phyloP scores from a whole-genome alignment of 371 early-diverging fungal genomes.

The Syncephalis plumigaleata region DNA sequence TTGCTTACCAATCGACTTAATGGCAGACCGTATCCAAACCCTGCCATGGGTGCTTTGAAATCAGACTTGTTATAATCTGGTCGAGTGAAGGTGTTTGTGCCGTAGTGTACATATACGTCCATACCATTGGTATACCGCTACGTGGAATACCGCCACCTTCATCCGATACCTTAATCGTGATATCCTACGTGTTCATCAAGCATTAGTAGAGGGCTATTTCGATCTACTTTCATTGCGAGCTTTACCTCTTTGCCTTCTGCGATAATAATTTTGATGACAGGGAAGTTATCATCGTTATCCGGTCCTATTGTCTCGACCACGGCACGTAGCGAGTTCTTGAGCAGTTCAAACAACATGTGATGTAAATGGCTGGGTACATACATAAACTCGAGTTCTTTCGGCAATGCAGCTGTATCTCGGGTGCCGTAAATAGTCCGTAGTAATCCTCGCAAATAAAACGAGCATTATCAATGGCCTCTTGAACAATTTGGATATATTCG shows the following conservation, averaged over 20 bases:
- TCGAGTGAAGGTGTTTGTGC: slow-evolving; percentile 77
- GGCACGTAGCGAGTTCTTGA: slow-evolving; percentile 90
- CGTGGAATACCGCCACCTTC: slow-evolving; percentile 93
- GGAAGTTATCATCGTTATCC: slow-evolving; percentile 70
- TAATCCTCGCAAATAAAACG: slow-evolving; percentile 82
- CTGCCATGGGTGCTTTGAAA: slow-evolving; percentile 94
- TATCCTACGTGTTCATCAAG: slow-evolving; percentile 31
- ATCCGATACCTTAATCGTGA: slow-evolving; percentile 90
- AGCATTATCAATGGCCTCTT: slow-evolving; percentile 86
- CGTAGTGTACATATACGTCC: slow-evolving; percentile 97
- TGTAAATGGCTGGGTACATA: slow-evolving; percentile 91
- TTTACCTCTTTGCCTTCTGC: slow-evolving; percentile 80
- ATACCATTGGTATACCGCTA: slow-evolving; percentile 75
- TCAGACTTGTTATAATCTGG: slow-evolving; percentile 70
- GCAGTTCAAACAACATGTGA: slow-evolving; percentile 94
- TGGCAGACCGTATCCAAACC: slow-evolving; percentile 94
- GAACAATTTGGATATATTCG: slow-evolving; percentile 59
- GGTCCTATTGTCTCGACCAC: slow-evolving; percentile 81
- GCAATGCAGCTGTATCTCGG: slow-evolving; percentile 67
- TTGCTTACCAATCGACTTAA: slow-evolving; percentile 49
- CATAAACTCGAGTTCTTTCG: slow-evolving; percentile 81
- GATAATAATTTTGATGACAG: slow-evolving; percentile 80
- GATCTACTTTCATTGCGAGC: not conserved
- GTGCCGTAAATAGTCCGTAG: slow-evolving; percentile 70
- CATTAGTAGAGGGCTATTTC: not conserved